These are phyloP conservation scores for Aotearoamyces nothofagi DNA, from an alignment of 2,329 filamentous ascomycete genomes.

Conservation along the genomic window DNA sequence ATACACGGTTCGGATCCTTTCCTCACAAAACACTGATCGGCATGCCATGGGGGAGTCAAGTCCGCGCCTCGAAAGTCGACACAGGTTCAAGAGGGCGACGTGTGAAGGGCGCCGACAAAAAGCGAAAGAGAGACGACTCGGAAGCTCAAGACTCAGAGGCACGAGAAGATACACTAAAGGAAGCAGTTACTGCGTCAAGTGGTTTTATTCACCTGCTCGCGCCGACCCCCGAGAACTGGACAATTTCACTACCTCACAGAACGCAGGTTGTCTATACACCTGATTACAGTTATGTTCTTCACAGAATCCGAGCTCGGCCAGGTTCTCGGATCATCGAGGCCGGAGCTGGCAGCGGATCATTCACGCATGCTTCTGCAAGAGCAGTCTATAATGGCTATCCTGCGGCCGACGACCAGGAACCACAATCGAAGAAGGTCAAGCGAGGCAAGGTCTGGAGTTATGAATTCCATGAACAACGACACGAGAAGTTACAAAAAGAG, in stretches of 20 bases:
- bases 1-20: slow-evolving; percentile 88
- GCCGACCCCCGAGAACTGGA: slow-evolving; percentile 74
- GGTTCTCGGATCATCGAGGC: slow-evolving; percentile 66
- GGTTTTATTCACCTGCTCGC: slow-evolving; percentile 69
- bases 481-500: slow-evolving; percentile 52
- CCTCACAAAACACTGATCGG: slow-evolving; percentile 65
- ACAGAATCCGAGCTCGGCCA: slow-evolving; percentile 58
- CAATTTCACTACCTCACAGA: slow-evolving; percentile 61
- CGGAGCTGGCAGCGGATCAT: slow-evolving; percentile 69
- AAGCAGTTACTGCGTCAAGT: slow-evolving; percentile 37
- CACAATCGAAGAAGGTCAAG: slow-evolving; percentile 19
- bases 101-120: slow-evolving; percentile 41
- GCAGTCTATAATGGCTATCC: slow-evolving; percentile 64
- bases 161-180: slow-evolving; percentile 14
- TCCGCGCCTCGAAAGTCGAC: slow-evolving; percentile 78
- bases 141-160: slow-evolving; percentile 11
- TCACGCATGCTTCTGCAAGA: slow-evolving; percentile 64
- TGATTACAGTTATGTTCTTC: slow-evolving; percentile 73
- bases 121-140: slow-evolving; percentile 26
- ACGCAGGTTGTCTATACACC: slow-evolving; percentile 81
- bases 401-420: slow-evolving; percentile 16
- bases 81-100: slow-evolving; percentile 77
- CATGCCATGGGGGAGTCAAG: slow-evolving; percentile 81
- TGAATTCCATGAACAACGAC: slow-evolving; percentile 65
- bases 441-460: slow-evolving; percentile 67